Conservation (phyloP, 164 flowering plant genomes). For the Berberis thunbergii region DNA sequence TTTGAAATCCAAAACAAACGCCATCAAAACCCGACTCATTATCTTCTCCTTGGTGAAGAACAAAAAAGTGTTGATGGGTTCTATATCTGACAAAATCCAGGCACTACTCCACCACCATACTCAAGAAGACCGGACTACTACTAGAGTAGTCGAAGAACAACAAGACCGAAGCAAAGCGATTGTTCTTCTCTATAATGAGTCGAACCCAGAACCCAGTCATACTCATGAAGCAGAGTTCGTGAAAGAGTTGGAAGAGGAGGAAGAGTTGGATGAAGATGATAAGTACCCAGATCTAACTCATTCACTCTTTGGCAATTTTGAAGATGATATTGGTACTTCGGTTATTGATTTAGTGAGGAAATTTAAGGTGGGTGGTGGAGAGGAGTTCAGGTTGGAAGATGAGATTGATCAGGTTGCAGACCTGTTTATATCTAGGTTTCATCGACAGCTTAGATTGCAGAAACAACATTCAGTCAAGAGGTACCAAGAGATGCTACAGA, state of each 20-base stretch:
- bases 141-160: neutral
- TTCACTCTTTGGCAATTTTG: conserved; percentile 22
- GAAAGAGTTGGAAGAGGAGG: neutral
- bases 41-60: conserved; percentile 38
- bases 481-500: conserved; percentile 45
- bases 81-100: conserved; percentile 43
- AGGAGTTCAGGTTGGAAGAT: conserved; percentile 53
- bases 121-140: conserved; percentile 9
- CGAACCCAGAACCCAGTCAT: conserved; percentile 6
- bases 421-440: conserved; percentile 63
- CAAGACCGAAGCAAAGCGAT: conserved; percentile 21
- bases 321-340: conserved; percentile 32
- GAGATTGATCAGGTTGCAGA: conserved; percentile 77
- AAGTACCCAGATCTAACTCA: conserved; percentile 45
- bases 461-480: conserved; percentile 67
- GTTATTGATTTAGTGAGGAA: conserved; percentile 55
- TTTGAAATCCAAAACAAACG: conserved; percentile 36
- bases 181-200: conserved; percentile 15
- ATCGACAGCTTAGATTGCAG: conserved; percentile 51
- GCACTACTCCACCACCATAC: conserved; percentile 15
- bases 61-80: conserved; percentile 35
- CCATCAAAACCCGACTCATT: conserved; percentile 38
- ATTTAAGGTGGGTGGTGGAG: conserved; percentile 33
- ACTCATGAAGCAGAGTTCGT: conserved; percentile 3
- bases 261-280: conserved; percentile 13